A percentile compares a stretch with the other conserved stretches of the same genome.
Evolutionary conservation across 2,329 filamentous ascomycete genomes (phyloP).

Genomic region (Monilinia fructicola): DNA sequence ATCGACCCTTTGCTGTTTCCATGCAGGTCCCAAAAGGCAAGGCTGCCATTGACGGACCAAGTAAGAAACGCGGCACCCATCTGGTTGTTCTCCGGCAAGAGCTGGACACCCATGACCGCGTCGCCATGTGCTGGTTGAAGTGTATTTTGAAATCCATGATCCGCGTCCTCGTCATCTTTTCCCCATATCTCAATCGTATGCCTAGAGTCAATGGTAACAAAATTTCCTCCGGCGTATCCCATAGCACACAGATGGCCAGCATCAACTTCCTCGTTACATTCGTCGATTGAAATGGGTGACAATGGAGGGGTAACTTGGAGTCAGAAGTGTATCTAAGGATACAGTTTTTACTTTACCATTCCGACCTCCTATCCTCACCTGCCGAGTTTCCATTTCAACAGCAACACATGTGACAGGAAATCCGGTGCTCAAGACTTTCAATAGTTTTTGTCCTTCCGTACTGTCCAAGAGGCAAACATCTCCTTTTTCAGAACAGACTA

Average conservation of each 20-base stretch:
- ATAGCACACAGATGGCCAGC: slow-evolving; percentile 58
- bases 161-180: slow-evolving; percentile 39
- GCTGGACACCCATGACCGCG: slow-evolving; percentile 69
- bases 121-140: slow-evolving; percentile 64
- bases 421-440: slow-evolving; percentile 62
- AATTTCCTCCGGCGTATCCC: slow-evolving; percentile 63
- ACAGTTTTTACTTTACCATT: slow-evolving; percentile 49
- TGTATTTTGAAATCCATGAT: slow-evolving; percentile 44
- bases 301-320: slow-evolving; percentile 37
- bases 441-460: slow-evolving; percentile 68
- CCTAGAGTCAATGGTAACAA: slow-evolving; percentile 74
- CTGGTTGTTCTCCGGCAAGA: slow-evolving; percentile 59
- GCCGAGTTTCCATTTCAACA: slow-evolving; percentile 40
- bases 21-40: slow-evolving; percentile 79
- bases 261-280: slow-evolving; percentile 32
- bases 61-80: slow-evolving; percentile 76
- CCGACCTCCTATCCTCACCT: slow-evolving; percentile 43
- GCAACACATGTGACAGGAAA: slow-evolving; percentile 53
- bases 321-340: slow-evolving; percentile 47
- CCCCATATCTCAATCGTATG: slow-evolving; percentile 67
- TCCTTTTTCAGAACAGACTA: slow-evolving; percentile 84
- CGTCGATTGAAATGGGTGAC: slow-evolving; percentile 34
- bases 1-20: slow-evolving; percentile 67
- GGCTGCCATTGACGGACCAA: slow-evolving; percentile 78
- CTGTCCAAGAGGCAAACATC: slow-evolving; percentile 86